Conservation (phyloP, 768 basidiomycete genomes). For the Tulasnella sp. region DNA sequence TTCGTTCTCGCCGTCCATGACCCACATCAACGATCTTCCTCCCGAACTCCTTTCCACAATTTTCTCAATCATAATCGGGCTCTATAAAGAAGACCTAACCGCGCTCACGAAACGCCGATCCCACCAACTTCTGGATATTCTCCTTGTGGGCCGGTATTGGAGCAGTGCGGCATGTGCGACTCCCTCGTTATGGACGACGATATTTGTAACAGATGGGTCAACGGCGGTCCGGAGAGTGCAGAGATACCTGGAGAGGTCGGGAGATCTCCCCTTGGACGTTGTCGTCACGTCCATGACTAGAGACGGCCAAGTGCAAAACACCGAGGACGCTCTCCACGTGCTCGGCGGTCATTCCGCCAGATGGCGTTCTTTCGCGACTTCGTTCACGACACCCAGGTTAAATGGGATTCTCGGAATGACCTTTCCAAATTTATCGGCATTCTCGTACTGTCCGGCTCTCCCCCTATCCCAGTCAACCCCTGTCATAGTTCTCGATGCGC, state of each 20-base stretch:
- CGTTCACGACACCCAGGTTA: too few relatives aligned
- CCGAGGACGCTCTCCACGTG: background rate
- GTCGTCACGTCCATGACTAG: background rate
- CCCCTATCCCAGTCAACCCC: background rate
- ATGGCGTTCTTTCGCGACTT: too few relatives aligned
- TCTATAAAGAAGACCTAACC: background rate
- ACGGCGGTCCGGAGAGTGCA: background rate
- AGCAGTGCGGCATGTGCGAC: background rate
- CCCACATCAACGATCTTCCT: too few relatives aligned
- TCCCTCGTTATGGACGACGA: background rate
- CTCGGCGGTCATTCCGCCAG: too few relatives aligned
- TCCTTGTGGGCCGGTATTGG: background rate
- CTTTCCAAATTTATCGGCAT: too few relatives aligned
- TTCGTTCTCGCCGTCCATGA: too few relatives aligned
- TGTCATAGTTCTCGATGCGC: background rate
- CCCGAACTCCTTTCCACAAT: too few relatives aligned
- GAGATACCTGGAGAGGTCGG: background rate
- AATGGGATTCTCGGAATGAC: too few relatives aligned
- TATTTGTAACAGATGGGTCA: background rate
- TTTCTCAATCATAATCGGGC: too few relatives aligned
- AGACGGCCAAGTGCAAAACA: background rate
- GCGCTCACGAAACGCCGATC: background rate
- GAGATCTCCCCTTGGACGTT: background rate
- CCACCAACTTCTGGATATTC: background rate
- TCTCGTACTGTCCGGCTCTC: too few relatives aligned